phyloP scores from a whole-genome alignment of 441 rosid species.

The Isatis lusitanica region DNA sequence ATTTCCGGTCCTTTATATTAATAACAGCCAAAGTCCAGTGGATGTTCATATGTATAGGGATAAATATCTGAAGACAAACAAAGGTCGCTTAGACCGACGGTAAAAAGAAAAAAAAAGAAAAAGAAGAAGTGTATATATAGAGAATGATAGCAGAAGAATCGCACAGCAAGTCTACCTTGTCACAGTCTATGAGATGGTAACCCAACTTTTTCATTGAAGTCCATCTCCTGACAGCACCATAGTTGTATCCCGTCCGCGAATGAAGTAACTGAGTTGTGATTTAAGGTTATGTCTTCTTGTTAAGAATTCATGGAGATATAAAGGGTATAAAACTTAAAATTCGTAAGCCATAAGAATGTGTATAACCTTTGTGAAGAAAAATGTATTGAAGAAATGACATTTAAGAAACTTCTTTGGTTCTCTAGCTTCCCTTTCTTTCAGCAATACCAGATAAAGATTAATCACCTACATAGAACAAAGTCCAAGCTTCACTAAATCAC shows the following conservation, averaged over 20 bases:
- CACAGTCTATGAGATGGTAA: constrained; percentile 73
- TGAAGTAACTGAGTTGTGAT: constrained; percentile 53
- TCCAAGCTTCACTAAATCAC: constrained; percentile 22
- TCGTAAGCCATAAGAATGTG: constrained; percentile 3
- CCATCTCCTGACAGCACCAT: constrained; percentile 87
- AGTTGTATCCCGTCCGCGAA: constrained; percentile 56
- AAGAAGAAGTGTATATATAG: constrained; percentile 1
- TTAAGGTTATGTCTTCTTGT: constrained; percentile 11
- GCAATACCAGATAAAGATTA: constrained; percentile 79
- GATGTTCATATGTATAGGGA: constrained; percentile 84
- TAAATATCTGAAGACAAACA: constrained; percentile 72
- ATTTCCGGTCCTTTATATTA: constrained; percentile 68
- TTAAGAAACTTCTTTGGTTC: constrained; percentile 79
- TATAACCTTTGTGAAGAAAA: constrained; percentile 91
- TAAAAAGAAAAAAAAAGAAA: neutral
- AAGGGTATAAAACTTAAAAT: neutral
- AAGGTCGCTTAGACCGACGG: constrained; percentile 10
- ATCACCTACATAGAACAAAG: constrained; percentile 63
- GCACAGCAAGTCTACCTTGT: constrained; percentile 56
- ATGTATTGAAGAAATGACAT: constrained; percentile 93
- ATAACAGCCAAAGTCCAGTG: constrained; percentile 98
- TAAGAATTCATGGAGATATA: neutral
- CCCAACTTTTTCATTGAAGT: constrained; percentile 85
- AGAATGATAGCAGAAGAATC: neutral
- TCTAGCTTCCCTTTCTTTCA: constrained; percentile 93